Conservation (phyloP, 2,329 filamentous ascomycete genomes). For the Aureobasidium sp. region DNA sequence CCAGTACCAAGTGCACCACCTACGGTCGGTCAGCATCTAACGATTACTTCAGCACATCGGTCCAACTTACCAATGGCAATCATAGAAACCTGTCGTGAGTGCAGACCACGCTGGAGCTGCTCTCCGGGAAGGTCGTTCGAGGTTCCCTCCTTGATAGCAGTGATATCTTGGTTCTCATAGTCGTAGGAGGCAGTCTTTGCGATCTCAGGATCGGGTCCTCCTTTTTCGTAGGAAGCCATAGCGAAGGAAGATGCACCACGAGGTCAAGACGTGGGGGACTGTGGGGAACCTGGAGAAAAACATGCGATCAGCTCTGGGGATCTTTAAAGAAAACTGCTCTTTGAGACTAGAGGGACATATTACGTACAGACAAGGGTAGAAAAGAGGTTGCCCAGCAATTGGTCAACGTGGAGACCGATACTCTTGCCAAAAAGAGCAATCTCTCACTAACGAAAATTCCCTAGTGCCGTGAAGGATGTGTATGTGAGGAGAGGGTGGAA, state of each 20-base stretch:
- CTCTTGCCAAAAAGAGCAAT: constrained; percentile 9
- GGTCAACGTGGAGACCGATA: background rate
- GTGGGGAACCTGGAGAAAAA: constrained; percentile 13
- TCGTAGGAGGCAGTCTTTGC: constrained; percentile 7
- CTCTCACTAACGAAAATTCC: constrained; percentile 8
- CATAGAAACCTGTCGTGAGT: constrained; percentile 52
- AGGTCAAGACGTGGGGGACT: constrained; percentile 1
- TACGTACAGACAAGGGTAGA: background rate
- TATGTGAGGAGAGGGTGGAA: background rate
- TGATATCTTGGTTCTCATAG: background rate
- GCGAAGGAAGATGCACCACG: background rate
- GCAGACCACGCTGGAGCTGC: constrained; percentile 46
- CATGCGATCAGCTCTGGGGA: constrained; percentile 2
- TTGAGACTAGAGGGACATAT: background rate
- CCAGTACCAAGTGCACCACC: constrained; percentile 67
- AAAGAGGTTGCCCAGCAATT: background rate
- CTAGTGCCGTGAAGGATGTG: background rate
- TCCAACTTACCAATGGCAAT: constrained; percentile 36
- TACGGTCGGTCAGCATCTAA: constrained; percentile 26
- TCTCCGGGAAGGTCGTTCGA: constrained; percentile 16
- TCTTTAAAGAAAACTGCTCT: constrained; percentile 1
- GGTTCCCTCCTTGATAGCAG: constrained; percentile 5
- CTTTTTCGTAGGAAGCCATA: constrained; percentile 10
- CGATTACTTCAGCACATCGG: too few relatives aligned
- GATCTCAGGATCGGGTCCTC: constrained; percentile 7